phyloP scores from a whole-genome alignment of 208 protist genomes.

The Trypanosoma congolense region DNA sequence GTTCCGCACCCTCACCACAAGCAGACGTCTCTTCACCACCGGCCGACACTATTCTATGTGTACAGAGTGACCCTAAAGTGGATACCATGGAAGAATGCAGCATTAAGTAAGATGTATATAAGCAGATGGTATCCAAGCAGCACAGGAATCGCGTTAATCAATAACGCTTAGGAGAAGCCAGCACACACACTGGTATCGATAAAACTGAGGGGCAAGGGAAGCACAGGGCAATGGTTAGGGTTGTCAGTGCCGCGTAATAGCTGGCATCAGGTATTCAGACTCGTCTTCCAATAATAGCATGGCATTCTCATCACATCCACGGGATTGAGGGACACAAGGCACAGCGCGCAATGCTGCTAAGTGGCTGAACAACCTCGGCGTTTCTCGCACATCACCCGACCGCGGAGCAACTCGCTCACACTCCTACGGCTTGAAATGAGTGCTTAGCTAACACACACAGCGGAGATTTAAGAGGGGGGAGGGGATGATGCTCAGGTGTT shows the following conservation, averaged over 20 bases:
- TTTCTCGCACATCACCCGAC: conserved; percentile 30
- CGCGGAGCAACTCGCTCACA: conserved; percentile 17
- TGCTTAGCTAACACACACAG: conserved; percentile 6
- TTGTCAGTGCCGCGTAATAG: conserved; percentile 16
- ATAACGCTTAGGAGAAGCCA: no score
- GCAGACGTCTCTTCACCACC: no score
- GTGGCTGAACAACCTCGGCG: no score
- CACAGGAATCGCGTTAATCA: no score
- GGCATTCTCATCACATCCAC: conserved; percentile 16
- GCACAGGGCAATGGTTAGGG: not conserved
- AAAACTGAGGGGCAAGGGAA: not conserved
- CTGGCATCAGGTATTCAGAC: conserved; percentile 29
- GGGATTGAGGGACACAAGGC: not conserved
- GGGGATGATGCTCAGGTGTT: conserved; percentile 28
- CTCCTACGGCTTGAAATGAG: conserved; percentile 25
- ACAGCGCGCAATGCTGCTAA: not conserved
- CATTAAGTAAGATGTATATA: no score
- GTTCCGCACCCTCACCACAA: no score
- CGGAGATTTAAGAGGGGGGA: not conserved
- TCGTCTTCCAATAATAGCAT: conserved; percentile 28
- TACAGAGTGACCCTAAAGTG: no score
- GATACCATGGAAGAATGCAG: no score
- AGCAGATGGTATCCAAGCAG: no score
- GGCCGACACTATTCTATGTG: no score
- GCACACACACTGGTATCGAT: no score